Conservation (phyloP, 768 basidiomycete species). For the Tricholoma sp. region DNA sequence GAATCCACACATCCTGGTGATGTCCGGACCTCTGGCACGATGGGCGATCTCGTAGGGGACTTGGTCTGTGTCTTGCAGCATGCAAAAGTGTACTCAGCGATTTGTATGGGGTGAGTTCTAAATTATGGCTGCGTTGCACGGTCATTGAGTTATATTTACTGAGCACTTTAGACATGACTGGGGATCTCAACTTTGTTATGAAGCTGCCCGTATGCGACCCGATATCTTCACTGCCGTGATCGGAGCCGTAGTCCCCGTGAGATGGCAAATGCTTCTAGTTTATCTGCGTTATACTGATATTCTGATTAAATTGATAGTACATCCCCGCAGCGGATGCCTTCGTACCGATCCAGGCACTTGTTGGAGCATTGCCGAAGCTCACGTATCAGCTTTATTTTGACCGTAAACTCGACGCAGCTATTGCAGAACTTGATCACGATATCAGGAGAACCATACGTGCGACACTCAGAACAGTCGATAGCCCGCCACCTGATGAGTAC, state of each 20-base stretch:
- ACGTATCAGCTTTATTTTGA: constrained; percentile 65
- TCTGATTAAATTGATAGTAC: constrained; percentile 37
- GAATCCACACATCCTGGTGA: constrained; percentile 63
- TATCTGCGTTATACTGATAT: background rate
- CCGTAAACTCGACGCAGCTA: constrained; percentile 38
- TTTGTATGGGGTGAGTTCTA: constrained; percentile 56
- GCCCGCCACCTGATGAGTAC: constrained; percentile 53
- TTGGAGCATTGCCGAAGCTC: constrained; percentile 42
- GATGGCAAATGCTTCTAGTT: constrained; percentile 8
- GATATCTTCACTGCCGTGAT: constrained; percentile 57
- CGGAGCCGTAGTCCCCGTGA: constrained; percentile 57
- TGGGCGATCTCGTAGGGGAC: constrained; percentile 59
- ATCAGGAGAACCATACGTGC: constrained; percentile 53
- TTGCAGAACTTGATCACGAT: constrained; percentile 50
- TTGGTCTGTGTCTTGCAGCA: constrained; percentile 56
- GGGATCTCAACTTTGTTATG: constrained; percentile 65
- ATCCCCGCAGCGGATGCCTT: constrained; percentile 48
- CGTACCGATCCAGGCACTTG: constrained; percentile 37
- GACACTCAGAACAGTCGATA: constrained; percentile 45
- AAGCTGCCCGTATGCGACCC: constrained; percentile 62
- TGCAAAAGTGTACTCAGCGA: constrained; percentile 40
- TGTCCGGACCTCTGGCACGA: constrained; percentile 48
- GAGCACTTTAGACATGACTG: constrained; percentile 57
- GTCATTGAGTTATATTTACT: background rate
- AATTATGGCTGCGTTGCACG: background rate